phyloP scores from a whole-genome alignment of 208 protist genomes.

The Trypanosoma lewisi region DNA sequence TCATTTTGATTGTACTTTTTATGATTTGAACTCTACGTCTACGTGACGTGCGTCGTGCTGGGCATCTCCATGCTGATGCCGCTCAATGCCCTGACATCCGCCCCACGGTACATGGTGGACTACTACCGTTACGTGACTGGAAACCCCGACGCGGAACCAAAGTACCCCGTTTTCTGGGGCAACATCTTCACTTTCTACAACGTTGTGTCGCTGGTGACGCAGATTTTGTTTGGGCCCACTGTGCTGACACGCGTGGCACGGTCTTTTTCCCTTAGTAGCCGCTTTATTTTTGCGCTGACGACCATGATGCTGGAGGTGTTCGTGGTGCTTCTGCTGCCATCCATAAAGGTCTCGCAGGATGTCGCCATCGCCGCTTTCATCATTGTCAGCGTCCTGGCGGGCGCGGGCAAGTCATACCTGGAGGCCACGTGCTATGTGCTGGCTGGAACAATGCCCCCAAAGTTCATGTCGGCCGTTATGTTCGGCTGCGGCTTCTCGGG shows the following conservation, averaged over 20 bases:
- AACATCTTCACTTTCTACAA: constrained; percentile 86
- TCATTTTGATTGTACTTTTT: constrained; percentile 18
- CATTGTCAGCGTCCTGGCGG: constrained; percentile 51
- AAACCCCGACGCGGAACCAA: constrained; percentile 41
- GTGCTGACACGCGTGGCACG: constrained; percentile 54
- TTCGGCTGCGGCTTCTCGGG: constrained; percentile 81
- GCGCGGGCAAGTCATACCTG: constrained; percentile 74
- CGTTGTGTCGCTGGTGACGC: constrained; percentile 59
- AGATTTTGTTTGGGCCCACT: constrained; percentile 63
- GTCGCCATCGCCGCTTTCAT: constrained; percentile 70
- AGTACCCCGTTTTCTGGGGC: constrained; percentile 49
- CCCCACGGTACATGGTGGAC: constrained; percentile 75
- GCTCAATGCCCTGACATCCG: constrained; percentile 83
- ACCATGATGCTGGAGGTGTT: constrained; percentile 72
- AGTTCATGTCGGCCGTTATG: constrained; percentile 89
- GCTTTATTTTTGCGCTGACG: constrained; percentile 48
- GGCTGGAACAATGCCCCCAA: constrained; percentile 65
- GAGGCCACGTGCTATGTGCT: constrained; percentile 86
- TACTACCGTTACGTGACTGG: constrained; percentile 82
- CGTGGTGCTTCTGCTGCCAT: constrained; percentile 56
- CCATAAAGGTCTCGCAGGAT: constrained; percentile 37
- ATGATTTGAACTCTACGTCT: constrained; percentile 56
- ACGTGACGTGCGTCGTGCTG: constrained; percentile 75
- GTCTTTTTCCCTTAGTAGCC: constrained; percentile 48
- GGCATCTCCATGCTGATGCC: constrained; percentile 87